A percentile compares a stretch with the other conserved stretches of the same genome.
These are phyloP conservation scores for Parietichytrium sp. DNA, from an alignment of 108 stramenopile species.

Conservation along the genomic window DNA sequence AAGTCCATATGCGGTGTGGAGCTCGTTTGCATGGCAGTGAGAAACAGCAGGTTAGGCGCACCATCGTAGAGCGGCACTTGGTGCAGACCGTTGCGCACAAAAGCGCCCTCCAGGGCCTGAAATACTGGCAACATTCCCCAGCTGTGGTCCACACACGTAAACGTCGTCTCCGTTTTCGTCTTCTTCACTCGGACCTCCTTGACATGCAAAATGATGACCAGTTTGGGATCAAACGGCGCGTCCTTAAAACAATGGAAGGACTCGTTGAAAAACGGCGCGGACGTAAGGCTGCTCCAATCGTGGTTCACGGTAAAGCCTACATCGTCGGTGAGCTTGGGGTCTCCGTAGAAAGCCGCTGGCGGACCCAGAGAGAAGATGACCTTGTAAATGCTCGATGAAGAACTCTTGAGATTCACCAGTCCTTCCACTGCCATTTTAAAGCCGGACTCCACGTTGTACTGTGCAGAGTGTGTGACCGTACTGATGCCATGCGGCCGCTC, in stretches of 20 bases:
- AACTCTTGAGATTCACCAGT: background rate
- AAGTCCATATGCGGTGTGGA: background rate
- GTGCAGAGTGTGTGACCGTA: background rate
- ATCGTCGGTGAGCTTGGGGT: slow-evolving; percentile 2
- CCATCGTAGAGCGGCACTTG: background rate
- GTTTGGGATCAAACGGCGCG: slow-evolving; percentile 5
- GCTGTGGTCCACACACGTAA: too few relatives aligned
- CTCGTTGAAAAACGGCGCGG: background rate
- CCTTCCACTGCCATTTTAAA: background rate
- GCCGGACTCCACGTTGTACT: slow-evolving; percentile 1
- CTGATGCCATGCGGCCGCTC: slow-evolving; percentile 21
- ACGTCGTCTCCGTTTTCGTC: background rate
- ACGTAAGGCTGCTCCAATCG: background rate
- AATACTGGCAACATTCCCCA: slow-evolving; percentile 19
- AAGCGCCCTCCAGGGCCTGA: background rate
- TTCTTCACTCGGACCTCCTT: background rate
- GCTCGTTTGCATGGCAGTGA: background rate
- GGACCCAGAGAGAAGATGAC: slow-evolving; percentile 13
- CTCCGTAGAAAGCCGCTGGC: slow-evolving; percentile 7
- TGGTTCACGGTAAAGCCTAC: slow-evolving; percentile 6
- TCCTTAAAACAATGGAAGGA: background rate
- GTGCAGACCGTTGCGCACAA: background rate
- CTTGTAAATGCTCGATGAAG: background rate
- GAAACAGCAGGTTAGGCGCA: background rate
- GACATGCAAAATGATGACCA: background rate